Percentiles rank a stretch among this genome's conserved stretches.
These are phyloP conservation scores for Aureobasidium sp. DNA, from an alignment of 2,329 filamentous ascomycete species.

Conservation along the genomic window DNA sequence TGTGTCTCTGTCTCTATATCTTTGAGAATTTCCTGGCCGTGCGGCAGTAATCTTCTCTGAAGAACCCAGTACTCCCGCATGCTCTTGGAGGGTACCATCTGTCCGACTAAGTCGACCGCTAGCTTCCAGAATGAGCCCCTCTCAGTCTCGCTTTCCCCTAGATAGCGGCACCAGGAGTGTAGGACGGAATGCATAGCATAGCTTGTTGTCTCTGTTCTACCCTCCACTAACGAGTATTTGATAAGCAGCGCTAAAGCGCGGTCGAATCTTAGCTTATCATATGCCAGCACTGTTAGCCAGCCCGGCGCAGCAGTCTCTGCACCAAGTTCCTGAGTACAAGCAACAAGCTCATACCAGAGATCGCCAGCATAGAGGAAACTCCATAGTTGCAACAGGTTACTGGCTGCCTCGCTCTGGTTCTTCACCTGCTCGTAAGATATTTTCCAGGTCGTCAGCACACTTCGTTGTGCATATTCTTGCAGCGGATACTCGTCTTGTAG, in stretches of 20 bases:
- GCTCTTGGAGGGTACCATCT: background rate
- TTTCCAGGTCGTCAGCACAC: conserved; percentile 28
- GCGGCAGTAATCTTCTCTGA: background rate
- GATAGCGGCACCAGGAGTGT: conserved; percentile 24
- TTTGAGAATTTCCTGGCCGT: background rate
- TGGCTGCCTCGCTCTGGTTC: conserved; percentile 21
- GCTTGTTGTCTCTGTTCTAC: conserved; percentile 19
- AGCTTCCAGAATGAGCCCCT: conserved; percentile 4
- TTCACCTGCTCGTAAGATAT: conserved; percentile 27
- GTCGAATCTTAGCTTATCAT: conserved; percentile 20
- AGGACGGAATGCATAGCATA: conserved; percentile 33
- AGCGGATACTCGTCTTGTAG: too few species aligned
- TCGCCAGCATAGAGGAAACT: conserved; percentile 25
- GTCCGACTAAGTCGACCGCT: background rate
- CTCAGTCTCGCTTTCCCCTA: conserved; percentile 14
- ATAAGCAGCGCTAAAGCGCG: conserved; percentile 21
- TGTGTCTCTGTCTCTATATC: background rate
- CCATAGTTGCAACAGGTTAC: conserved; percentile 28
- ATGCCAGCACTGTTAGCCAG: conserved; percentile 16
- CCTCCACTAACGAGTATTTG: conserved; percentile 24
- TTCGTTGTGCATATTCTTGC: too few species aligned
- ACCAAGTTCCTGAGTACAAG: conserved; percentile 1
- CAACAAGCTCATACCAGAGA: conserved; percentile 25
- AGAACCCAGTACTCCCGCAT: background rate
- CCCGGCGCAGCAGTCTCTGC: conserved; percentile 17